phyloP scores from a whole-genome alignment of 768 basidiomycete genomes.

The Dentipellis sp. region DNA sequence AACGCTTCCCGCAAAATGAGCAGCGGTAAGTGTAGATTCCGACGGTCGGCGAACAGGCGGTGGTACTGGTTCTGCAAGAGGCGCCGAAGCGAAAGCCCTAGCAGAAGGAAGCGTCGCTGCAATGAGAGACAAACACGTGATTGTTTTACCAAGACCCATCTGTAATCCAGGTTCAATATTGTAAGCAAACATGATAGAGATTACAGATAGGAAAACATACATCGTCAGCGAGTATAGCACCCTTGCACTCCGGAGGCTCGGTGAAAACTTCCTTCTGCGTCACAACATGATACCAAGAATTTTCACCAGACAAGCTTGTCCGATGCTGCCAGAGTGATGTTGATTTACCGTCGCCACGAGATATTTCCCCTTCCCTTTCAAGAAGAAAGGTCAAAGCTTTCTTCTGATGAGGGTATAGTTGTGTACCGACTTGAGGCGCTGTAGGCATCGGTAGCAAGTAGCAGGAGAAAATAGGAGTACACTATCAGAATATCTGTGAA shows the following conservation, averaged over 20 bases:
- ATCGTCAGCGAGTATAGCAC: constrained; percentile 94
- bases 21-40: constrained; percentile 25
- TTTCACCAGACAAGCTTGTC: constrained; percentile 37
- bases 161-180: constrained; percentile 22
- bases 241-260: constrained; percentile 67
- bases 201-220: constrained; percentile 37
- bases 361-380: constrained; percentile 70
- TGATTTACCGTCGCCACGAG: constrained; percentile 45
- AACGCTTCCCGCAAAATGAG: constrained; percentile 69
- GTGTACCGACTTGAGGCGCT: constrained; percentile 73
- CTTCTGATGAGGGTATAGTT: constrained; percentile 94
- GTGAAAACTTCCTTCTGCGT: constrained; percentile 68
- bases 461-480: neutral
- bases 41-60: constrained; percentile 20
- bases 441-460: constrained; percentile 13
- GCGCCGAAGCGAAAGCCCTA: constrained; percentile 44
- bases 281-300: constrained; percentile 75
- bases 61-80: constrained; percentile 35
- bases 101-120: constrained; percentile 77
- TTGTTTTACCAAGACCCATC: constrained; percentile 99
- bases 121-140: constrained; percentile 89
- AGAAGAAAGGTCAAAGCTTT: constrained; percentile 94
- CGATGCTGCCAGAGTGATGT: constrained; percentile 67
- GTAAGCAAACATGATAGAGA: neutral
- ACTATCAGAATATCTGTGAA: constrained; percentile 5